Conservation (phyloP, 2,329 filamentous ascomycete genomes). For the Talaromyces atroroseus region DNA sequence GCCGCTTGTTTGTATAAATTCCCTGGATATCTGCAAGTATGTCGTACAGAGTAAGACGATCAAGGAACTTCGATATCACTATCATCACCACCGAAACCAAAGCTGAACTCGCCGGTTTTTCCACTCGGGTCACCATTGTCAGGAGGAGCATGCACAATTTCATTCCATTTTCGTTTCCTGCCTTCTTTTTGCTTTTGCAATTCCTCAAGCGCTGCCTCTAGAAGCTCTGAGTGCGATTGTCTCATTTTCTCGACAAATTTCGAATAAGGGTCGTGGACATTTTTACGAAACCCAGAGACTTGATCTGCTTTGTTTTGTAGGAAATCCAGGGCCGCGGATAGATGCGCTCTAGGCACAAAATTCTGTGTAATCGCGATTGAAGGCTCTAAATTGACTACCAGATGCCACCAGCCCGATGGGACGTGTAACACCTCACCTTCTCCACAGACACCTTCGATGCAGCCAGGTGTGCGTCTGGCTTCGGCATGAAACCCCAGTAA, state of each 20-base stretch:
- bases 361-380: conserved; percentile 92
- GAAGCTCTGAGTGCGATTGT: conserved; percentile 58
- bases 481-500: conserved; percentile 81
- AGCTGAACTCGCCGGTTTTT: conserved; percentile 50
- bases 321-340: conserved; percentile 72
- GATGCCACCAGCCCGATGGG: conserved; percentile 92
- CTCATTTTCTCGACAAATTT: conserved; percentile 67
- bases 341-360: conserved; percentile 73
- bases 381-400: conserved; percentile 82
- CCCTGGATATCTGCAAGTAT: too few relatives aligned
- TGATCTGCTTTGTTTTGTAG: conserved; percentile 76
- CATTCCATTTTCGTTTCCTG: conserved; percentile 83
- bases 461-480: conserved; percentile 69
- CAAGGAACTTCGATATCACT: conserved; percentile 48
- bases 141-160: conserved; percentile 58
- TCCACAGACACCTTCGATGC: conserved; percentile 76
- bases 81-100: conserved; percentile 55
- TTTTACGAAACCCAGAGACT: conserved; percentile 75
- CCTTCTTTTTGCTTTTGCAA: conserved; percentile 57
- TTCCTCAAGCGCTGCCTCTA: conserved; percentile 60
- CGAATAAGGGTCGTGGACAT: conserved; percentile 65
- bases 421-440: conserved; percentile 87
- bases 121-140: conserved; percentile 18
- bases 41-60: not conserved
- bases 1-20: too few relatives aligned